Evolutionary conservation across 1,139 yeast species (phyloP), one percentile per base, ranked within the genome.

Genomic region (Yamadazyma dendronema): DNA sequence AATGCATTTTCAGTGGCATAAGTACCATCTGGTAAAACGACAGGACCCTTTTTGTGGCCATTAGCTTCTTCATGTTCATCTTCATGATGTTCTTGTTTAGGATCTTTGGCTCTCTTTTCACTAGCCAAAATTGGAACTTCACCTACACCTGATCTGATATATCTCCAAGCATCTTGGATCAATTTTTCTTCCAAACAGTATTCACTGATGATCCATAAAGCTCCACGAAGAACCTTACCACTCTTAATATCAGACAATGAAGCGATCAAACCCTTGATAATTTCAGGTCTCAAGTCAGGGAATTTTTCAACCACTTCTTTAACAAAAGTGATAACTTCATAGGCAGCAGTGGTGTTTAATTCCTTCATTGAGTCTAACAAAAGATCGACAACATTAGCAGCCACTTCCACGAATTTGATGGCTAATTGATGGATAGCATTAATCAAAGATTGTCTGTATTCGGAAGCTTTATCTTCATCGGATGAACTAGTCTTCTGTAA

Each of bases 171-270:
- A 28, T 74, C 78, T 59, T 85, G 87, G 40, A 92, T 81, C 41
- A 85, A 85, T 29, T 74, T 65, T 50, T 83, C 90, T 39, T 82
- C 85, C 38, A 74, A 57, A 28, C 92, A 73, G 62, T 89, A 92
- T 62, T 94, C 98, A 61, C 98, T 98, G 53, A 94, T 67, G 36
- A 92, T 83, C 99, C 99, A 94, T 42, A 94, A 70, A 1, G 96
- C 88, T 30, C 96, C 96, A 51, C 97, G 82, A 66, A 81, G 85
- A 14, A 92, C 96, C 54, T 88, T 88, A 6, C 96, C 95, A 44
- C 95, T 83, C 54, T 83, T 85, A 35, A 87, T 82, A 26, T 70
- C 67, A 22, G 80, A 80, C 53, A 94, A 69, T 8, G 89, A 71
- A 12, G 57, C 58, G 34, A 89, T 65, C 44, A 94, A 74, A 47